A percentile compares a stretch with the other conserved stretches of the same genome.
Evolutionary conservation across 257 asterid genomes (phyloP).

Genomic region (Mentha longifolia): DNA sequence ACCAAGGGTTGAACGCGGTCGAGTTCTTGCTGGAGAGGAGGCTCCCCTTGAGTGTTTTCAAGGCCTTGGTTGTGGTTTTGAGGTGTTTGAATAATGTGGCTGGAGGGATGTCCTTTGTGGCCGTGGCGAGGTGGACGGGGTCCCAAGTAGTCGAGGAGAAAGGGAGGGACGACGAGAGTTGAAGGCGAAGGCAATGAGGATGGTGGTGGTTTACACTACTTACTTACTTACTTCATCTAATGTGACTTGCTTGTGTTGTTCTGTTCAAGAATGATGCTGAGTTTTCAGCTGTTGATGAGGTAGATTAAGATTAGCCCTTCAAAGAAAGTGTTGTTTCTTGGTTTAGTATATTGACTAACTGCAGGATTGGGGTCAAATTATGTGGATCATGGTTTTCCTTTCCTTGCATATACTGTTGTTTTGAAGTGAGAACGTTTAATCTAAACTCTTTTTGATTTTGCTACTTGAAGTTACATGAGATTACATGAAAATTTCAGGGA

Average conservation of each 20-base stretch:
- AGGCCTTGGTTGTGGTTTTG: slow-evolving; percentile 68
- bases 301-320: not conserved
- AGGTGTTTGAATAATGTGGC: slow-evolving; percentile 82
- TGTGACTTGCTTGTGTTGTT: not conserved
- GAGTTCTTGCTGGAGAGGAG: slow-evolving; percentile 74
- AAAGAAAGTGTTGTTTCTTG: not conserved
- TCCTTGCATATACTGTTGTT: not conserved
- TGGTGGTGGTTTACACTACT: not conserved
- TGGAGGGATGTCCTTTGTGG: slow-evolving; percentile 88
- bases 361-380: not conserved
- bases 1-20: slow-evolving; percentile 77
- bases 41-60: slow-evolving; percentile 60
- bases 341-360: not conserved
- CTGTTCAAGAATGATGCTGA: not conserved
- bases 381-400: too few species aligned
- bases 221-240: not conserved
- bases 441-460: not conserved
- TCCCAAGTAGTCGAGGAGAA: slow-evolving; percentile 60
- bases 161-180: slow-evolving; percentile 20
- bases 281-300: not conserved
- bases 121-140: slow-evolving; percentile 84
- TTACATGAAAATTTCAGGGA: too few species aligned
- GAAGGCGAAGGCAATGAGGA: not conserved
- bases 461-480: not conserved
- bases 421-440: not conserved